These are phyloP conservation scores for Suillus hirtellus DNA, from an alignment of 768 basidiomycete genomes.

Conservation along the genomic window DNA sequence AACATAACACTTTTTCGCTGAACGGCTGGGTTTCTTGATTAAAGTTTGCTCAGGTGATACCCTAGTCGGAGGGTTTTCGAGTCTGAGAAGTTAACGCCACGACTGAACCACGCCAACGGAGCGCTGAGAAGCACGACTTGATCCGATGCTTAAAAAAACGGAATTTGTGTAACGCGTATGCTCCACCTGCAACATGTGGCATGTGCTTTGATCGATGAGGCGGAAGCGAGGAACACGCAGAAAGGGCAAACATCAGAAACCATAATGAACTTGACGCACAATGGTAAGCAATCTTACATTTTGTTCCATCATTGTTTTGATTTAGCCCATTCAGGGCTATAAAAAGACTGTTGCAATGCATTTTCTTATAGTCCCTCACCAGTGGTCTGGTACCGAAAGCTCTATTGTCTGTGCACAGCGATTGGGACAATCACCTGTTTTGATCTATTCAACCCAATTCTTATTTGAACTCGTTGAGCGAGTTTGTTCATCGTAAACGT, in stretches of 20 bases:
- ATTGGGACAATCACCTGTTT: neutral
- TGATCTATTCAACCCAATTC: neutral
- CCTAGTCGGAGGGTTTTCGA: neutral
- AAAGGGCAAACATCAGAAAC: neutral
- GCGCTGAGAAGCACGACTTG: neutral
- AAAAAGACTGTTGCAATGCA: neutral
- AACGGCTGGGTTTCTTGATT: neutral
- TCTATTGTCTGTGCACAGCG: neutral
- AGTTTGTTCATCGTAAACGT: neutral
- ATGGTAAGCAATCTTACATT: neutral
- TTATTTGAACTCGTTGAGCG: slow-evolving; percentile 3
- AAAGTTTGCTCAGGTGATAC: neutral
- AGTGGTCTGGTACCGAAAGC: neutral
- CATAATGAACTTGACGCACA: neutral
- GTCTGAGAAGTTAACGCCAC: neutral
- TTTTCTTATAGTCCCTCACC: neutral
- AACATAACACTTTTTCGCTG: neutral
- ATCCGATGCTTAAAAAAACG: neutral
- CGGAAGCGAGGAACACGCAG: slow-evolving; percentile 1
- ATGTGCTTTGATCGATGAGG: neutral
- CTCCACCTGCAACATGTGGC: neutral
- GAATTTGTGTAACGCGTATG: slow-evolving; percentile 1
- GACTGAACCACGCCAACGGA: neutral
- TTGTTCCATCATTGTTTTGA: neutral
- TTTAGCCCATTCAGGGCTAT: neutral